Conservation (phyloP, 1,284 basidiomycete species). For the Moesziomyces sp. region DNA sequence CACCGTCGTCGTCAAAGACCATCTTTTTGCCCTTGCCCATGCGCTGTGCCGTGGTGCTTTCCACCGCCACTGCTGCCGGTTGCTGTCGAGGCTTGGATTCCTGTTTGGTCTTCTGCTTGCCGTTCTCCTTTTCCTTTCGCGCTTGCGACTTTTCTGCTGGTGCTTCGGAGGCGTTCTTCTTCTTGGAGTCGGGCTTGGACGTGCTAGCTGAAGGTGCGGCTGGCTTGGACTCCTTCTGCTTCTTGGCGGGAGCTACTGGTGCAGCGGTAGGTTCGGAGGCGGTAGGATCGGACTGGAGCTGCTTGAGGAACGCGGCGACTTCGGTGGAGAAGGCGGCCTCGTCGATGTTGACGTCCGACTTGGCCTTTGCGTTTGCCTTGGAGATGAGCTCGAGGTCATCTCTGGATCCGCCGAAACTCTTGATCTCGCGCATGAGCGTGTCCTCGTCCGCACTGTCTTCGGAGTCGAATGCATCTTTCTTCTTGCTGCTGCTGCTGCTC, state of each 20-base stretch:
- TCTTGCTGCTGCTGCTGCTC: slow-evolving; percentile 11
- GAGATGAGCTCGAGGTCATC: slow-evolving; percentile 46
- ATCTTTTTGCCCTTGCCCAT: slow-evolving; percentile 52
- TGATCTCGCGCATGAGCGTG: slow-evolving; percentile 41
- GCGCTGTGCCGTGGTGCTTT: slow-evolving; percentile 27
- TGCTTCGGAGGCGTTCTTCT: slow-evolving; percentile 1
- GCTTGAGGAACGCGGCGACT: slow-evolving; percentile 41
- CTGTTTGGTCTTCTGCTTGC: slow-evolving; percentile 15
- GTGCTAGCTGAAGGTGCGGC: slow-evolving; percentile 6
- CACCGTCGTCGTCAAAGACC: slow-evolving; percentile 52
- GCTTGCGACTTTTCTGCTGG: slow-evolving; percentile 19
- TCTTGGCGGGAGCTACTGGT: slow-evolving; percentile 2
- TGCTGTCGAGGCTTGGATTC: slow-evolving; percentile 22
- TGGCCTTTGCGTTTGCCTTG: slow-evolving; percentile 32
- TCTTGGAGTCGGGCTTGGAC: slow-evolving; percentile 17
- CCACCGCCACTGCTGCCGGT: background rate
- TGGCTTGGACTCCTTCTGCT: slow-evolving; percentile 9
- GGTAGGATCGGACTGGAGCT: slow-evolving; percentile 24
- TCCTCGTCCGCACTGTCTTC: slow-evolving; percentile 47
- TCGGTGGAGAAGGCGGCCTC: slow-evolving; percentile 36
- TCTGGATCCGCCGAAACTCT: slow-evolving; percentile 44
- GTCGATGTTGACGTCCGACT: slow-evolving; percentile 31
- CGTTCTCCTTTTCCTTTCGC: slow-evolving; percentile 9
- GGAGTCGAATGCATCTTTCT: slow-evolving; percentile 31
- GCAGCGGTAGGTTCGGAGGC: slow-evolving; percentile 16